Evolutionary conservation across 441 rosid species (phyloP).

Genomic region (Corymbia citriodora): DNA sequence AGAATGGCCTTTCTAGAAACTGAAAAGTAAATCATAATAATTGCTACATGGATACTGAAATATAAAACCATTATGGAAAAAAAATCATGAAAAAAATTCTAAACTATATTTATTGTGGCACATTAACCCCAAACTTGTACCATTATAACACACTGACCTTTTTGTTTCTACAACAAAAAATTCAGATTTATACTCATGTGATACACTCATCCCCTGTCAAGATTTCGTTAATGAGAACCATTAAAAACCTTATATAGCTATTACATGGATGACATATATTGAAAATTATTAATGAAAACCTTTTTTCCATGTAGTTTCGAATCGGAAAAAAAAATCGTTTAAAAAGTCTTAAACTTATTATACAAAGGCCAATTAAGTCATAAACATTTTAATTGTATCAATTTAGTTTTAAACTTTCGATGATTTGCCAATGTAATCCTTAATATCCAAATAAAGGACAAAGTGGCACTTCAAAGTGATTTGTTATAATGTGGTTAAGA

Average conservation of each 20-base stretch:
- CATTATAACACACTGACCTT: not conserved
- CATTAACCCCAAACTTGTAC: not conserved
- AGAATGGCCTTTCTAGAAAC: not conserved
- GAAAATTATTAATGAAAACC: not conserved
- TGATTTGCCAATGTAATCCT: not conserved
- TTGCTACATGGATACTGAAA: not conserved
- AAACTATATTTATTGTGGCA: too few species aligned
- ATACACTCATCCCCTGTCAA: not conserved
- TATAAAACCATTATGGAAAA: not conserved
- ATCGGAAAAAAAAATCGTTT: too few species aligned
- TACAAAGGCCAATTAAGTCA: too few species aligned
- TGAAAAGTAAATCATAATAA: not conserved
- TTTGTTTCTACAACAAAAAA: too few species aligned
- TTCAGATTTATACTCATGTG: not conserved
- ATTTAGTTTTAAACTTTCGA: too few species aligned
- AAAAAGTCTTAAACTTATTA: too few species aligned
- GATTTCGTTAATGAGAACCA: fast-evolving
- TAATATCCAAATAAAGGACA: not conserved
- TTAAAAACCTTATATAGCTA: too few species aligned
- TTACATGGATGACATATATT: not conserved
- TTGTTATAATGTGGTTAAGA: not conserved
- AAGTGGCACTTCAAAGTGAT: not conserved
- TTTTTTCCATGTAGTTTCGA: not conserved
- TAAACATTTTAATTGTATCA: not conserved
- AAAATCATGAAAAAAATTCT: too few species aligned